A percentile compares a stretch with the other conserved stretches of the same genome.
Evolutionary conservation across 208 protist genomes (phyloP).

Genomic region (Novymonas esmeraldas): DNA sequence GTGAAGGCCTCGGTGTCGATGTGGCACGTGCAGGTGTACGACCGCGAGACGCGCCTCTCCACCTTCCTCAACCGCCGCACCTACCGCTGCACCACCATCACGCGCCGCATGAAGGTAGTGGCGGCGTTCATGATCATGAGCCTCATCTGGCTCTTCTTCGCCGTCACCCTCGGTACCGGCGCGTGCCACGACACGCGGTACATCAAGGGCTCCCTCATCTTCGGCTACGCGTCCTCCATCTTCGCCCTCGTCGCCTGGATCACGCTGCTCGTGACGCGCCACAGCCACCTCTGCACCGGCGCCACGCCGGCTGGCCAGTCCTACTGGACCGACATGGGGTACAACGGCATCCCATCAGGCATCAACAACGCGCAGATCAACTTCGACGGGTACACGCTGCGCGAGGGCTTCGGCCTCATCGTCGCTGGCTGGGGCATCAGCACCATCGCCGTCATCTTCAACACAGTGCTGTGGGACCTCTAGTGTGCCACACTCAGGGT

Average conservation of each 20-base stretch:
- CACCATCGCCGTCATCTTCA: constrained; percentile 31
- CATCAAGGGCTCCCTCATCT: constrained; percentile 12
- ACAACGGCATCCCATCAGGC: constrained; percentile 55
- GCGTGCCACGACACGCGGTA: constrained; percentile 36
- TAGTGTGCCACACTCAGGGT: too few relatives aligned
- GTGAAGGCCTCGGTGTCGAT: constrained; percentile 45
- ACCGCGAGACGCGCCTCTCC: constrained; percentile 30
- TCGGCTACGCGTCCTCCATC: constrained; percentile 33
- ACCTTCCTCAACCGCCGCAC: constrained; percentile 44
- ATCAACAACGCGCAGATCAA: constrained; percentile 37
- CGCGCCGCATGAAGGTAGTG: constrained; percentile 49
- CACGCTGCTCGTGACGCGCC: constrained; percentile 26
- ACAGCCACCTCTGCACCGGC: constrained; percentile 37
- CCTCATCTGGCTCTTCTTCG: constrained; percentile 50
- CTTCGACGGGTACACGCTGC: constrained; percentile 38
- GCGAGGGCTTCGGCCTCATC: constrained; percentile 42
- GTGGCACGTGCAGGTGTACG: constrained; percentile 54
- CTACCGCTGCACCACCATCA: constrained; percentile 51
- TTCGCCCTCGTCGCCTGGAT: constrained; percentile 46
- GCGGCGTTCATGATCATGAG: constrained; percentile 50
- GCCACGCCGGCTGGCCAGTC: constrained; percentile 29
- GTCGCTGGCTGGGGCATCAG: constrained; percentile 34
- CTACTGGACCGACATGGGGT: constrained; percentile 39
- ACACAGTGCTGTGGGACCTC: constrained; percentile 30
- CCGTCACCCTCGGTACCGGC: constrained; percentile 32